A percentile compares a stretch with the other conserved stretches of the same genome.
phyloP scores from a whole-genome alignment of 1,284 basidiomycete species.

The Schizophyllum commune region DNA sequence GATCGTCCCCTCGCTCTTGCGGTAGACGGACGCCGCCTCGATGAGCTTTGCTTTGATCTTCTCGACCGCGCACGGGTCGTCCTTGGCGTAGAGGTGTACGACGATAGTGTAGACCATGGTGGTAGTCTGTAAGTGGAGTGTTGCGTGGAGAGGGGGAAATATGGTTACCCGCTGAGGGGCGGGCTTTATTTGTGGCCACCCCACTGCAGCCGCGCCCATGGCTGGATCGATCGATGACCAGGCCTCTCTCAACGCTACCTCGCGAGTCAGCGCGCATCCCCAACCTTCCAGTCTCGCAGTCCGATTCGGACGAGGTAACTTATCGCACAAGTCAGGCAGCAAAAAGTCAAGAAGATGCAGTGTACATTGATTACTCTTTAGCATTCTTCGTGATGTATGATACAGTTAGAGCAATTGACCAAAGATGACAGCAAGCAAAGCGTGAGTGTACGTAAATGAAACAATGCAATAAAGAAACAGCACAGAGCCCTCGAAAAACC shows the following conservation, averaged over 20 bases:
- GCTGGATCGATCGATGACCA: neutral
- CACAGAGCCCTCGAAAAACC: neutral
- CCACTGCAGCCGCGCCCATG: too few relatives aligned
- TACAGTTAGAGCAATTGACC: neutral
- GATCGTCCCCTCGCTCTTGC: constrained; percentile 3
- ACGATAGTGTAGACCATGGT: constrained; percentile 4
- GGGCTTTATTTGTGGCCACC: neutral
- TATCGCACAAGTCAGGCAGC: too few relatives aligned
- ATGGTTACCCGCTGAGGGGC: neutral
- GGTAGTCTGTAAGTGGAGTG: neutral
- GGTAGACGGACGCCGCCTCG: constrained; percentile 1
- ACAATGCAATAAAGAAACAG: neutral
- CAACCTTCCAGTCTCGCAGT: too few relatives aligned
- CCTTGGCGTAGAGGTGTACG: constrained; percentile 1
- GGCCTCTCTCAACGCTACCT: too few relatives aligned
- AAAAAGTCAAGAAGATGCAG: neutral
- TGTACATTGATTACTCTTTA: neutral
- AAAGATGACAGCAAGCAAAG: neutral
- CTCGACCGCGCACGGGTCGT: neutral
- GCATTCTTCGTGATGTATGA: neutral
- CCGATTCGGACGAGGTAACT: too few relatives aligned
- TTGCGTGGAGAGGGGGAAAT: neutral
- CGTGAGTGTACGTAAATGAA: neutral
- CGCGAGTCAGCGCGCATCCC: too few relatives aligned
- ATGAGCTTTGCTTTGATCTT: neutral